Evolutionary conservation across 257 asterid species (phyloP).

Genomic region (Vinca minor): DNA sequence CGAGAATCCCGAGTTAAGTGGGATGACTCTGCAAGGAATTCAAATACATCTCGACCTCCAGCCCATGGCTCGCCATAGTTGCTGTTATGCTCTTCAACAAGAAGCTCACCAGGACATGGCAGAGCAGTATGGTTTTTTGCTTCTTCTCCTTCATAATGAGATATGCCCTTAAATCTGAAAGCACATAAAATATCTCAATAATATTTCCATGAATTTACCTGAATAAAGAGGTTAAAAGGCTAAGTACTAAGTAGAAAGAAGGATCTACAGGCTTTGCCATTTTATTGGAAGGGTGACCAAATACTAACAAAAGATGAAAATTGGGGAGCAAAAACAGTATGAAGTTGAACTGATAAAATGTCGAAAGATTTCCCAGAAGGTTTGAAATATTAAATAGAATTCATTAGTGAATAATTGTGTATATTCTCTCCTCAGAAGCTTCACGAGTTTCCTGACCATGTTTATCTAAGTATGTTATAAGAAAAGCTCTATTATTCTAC

Average conservation of each 20-base stretch:
- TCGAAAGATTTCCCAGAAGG: background rate
- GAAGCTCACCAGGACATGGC: conserved; percentile 85
- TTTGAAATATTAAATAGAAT: too few species aligned
- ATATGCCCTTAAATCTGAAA: conserved; percentile 72
- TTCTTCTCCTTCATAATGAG: conserved; percentile 77
- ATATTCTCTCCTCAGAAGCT: background rate
- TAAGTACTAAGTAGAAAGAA: background rate
- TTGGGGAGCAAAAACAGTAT: background rate
- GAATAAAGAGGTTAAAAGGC: background rate
- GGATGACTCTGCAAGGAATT: conserved; percentile 65
- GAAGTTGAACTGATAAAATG: background rate
- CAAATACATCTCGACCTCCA: conserved; percentile 91
- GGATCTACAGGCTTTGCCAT: background rate
- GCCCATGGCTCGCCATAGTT: conserved; percentile 99
- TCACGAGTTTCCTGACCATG: background rate
- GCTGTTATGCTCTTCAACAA: conserved; percentile 94
- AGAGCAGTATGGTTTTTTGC: conserved; percentile 81
- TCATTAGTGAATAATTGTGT: background rate
- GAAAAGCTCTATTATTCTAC: background rate
- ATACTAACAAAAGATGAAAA: background rate
- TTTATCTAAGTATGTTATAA: too few species aligned
- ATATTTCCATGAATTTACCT: background rate
- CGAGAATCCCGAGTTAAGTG: conserved; percentile 44
- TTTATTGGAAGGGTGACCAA: background rate
- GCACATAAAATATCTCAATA: background rate